Conservation (phyloP, 1,284 basidiomycete genomes). For the Neolentinus lepideus region DNA sequence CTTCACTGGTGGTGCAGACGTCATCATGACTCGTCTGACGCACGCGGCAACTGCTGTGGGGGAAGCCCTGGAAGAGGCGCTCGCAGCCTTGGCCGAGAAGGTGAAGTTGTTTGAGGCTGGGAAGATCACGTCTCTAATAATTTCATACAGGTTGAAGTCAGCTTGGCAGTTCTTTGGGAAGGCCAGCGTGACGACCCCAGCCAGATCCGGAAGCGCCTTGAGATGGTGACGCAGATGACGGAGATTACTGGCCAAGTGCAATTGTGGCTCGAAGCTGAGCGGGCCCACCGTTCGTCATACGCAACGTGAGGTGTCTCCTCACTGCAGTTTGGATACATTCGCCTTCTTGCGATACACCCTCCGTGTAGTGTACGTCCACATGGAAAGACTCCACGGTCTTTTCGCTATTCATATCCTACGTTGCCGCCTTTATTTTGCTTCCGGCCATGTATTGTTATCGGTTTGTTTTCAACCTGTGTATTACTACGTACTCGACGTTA, state of each 20-base stretch:
- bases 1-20: conserved; percentile 45
- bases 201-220: conserved; percentile 32
- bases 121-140: not conserved
- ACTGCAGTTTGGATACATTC: not conserved
- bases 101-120: conserved; percentile 20
- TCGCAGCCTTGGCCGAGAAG: conserved; percentile 47
- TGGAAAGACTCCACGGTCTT: not conserved
- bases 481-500: not conserved
- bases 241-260: conserved; percentile 34
- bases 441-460: not conserved
- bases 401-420: not conserved
- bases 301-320: not conserved
- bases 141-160: conserved; percentile 43
- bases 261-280: conserved; percentile 34
- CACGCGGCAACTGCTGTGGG: conserved; percentile 43
- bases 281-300: not conserved
- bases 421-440: not conserved
- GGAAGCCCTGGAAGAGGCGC: conserved; percentile 33
- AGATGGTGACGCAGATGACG: conserved; percentile 29
- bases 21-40: conserved; percentile 38
- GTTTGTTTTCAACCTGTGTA: not conserved
- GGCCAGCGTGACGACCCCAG: conserved; percentile 36
- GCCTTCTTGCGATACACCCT: not conserved
- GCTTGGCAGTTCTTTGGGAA: conserved; percentile 54
- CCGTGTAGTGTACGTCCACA: not conserved